Conservation (phyloP, 192 early-diverging fungal genomes). For the Podila clonocystis region DNA sequence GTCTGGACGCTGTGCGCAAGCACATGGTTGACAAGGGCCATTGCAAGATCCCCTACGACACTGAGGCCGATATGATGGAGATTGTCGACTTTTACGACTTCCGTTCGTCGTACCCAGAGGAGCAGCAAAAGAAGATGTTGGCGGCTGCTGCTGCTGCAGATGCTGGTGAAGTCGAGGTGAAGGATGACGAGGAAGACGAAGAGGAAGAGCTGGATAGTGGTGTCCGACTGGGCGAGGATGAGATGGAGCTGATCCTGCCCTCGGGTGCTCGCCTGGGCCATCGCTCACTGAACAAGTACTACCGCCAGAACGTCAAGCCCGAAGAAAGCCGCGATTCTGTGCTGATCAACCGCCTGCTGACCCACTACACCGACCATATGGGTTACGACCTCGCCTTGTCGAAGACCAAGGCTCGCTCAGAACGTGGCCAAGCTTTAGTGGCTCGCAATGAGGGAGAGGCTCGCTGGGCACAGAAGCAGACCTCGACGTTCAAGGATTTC, state of each 20-base stretch:
- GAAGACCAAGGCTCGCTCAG: constrained; percentile 53
- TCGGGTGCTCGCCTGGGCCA: constrained; percentile 86
- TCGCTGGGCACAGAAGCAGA: constrained; percentile 56
- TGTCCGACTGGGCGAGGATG: constrained; percentile 74
- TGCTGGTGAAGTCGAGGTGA: constrained; percentile 54
- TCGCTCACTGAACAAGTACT: constrained; percentile 82
- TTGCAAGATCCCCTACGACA: constrained; percentile 96
- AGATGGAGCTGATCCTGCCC: constrained; percentile 88
- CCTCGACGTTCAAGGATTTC: constrained; percentile 66
- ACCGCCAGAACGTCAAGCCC: constrained; percentile 82
- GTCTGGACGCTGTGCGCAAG: constrained; percentile 90
- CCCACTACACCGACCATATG: constrained; percentile 69
- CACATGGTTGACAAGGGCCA: constrained; percentile 98
- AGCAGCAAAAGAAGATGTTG: constrained; percentile 52
- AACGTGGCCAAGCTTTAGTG: constrained; percentile 51
- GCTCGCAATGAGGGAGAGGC: constrained; percentile 49
- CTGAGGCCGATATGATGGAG: constrained; percentile 90
- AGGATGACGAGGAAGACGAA: constrained; percentile 56
- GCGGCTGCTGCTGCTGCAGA: constrained; percentile 53
- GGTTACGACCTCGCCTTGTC: constrained; percentile 51
- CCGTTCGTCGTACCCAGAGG: constrained; percentile 83
- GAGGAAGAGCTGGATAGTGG: constrained; percentile 47
- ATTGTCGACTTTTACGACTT: constrained; percentile 98
- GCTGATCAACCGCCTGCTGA: constrained; percentile 81
- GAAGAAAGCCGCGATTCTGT: constrained; percentile 76